A percentile compares a stretch with the other conserved stretches of the same genome.
phyloP scores from a whole-genome alignment of 2,329 filamentous ascomycete genomes.

The Mollisiaceae sp. region DNA sequence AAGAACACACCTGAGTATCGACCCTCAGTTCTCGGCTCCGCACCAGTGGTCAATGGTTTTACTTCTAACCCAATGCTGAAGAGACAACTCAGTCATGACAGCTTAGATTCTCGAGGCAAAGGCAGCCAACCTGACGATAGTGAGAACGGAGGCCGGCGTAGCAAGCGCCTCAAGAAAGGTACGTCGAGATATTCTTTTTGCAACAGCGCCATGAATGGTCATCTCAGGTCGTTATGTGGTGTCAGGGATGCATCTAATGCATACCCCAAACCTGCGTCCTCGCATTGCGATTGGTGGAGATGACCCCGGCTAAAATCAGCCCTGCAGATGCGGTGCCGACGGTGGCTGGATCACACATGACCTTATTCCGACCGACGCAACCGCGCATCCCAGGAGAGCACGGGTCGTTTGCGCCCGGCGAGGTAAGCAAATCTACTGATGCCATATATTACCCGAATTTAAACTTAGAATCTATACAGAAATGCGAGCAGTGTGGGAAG shows the following conservation, averaged over 20 bases:
- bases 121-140: conserved; percentile 48
- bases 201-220: conserved; percentile 5
- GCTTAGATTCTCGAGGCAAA: conserved; percentile 44
- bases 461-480: conserved; percentile 53
- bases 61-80: conserved; percentile 66
- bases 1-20: conserved; percentile 70
- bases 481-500: conserved; percentile 86
- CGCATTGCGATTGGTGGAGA: conserved; percentile 34
- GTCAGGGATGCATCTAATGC: conserved; percentile 33
- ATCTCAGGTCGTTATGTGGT: conserved; percentile 23
- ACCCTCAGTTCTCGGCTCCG: conserved; percentile 57
- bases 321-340: conserved; percentile 70
- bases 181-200: conserved; percentile 42
- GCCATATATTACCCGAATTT: conserved; percentile 46
- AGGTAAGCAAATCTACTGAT: conserved; percentile 59
- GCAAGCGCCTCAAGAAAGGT: conserved; percentile 93
- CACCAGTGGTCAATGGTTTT: conserved; percentile 55
- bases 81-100: conserved; percentile 71
- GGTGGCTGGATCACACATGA: conserved; percentile 96
- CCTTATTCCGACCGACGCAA: conserved; percentile 82
- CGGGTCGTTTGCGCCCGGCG: conserved; percentile 49
- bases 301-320: conserved; percentile 45
- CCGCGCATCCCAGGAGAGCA: conserved; percentile 65
- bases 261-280: conserved; percentile 20
- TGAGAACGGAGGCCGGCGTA: conserved; percentile 76